Conservation (phyloP, 768 basidiomycete species). For the Termitomyces sp. region DNA sequence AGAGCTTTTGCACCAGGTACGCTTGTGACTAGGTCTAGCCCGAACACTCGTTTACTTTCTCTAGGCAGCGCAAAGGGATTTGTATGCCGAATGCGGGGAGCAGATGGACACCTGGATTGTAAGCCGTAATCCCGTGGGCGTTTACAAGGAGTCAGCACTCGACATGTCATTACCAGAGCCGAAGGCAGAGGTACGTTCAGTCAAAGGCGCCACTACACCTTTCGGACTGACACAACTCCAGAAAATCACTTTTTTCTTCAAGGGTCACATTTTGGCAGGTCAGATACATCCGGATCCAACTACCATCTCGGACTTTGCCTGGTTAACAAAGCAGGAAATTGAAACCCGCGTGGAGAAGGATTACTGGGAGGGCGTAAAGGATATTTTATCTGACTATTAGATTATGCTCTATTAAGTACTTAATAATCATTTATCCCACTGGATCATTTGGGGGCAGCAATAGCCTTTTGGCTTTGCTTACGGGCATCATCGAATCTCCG, state of each 20-base stretch:
- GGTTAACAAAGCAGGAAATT: conserved; percentile 93
- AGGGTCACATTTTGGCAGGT: conserved; percentile 89
- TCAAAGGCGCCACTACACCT: background rate
- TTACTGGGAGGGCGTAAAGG: conserved; percentile 77
- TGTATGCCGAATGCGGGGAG: conserved; percentile 68
- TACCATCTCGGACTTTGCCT: conserved; percentile 73
- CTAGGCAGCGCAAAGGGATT: conserved; percentile 70
- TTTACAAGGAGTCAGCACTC: conserved; percentile 49
- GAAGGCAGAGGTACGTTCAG: conserved; percentile 33
- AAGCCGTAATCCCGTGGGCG: conserved; percentile 82
- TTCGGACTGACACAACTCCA: conserved; percentile 23
- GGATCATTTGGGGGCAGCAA: conserved; percentile 44
- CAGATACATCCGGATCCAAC: conserved; percentile 61
- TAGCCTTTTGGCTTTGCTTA: conserved; percentile 56
- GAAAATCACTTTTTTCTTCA: conserved; percentile 85
- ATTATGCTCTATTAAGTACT: conserved; percentile 13
- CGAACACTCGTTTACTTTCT: background rate
- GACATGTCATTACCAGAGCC: conserved; percentile 21
- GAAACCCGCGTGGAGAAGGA: conserved; percentile 55
- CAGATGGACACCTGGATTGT: conserved; percentile 94
- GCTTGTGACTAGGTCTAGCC: conserved; percentile 12
- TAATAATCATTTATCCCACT: conserved; percentile 4
- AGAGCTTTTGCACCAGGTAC: conserved; percentile 76
- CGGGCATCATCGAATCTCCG: conserved; percentile 88
- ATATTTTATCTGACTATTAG: conserved; percentile 73